These are phyloP conservation scores for Apiospora hydei DNA, from an alignment of 2,329 filamentous ascomycete genomes.

Conservation along the genomic window DNA sequence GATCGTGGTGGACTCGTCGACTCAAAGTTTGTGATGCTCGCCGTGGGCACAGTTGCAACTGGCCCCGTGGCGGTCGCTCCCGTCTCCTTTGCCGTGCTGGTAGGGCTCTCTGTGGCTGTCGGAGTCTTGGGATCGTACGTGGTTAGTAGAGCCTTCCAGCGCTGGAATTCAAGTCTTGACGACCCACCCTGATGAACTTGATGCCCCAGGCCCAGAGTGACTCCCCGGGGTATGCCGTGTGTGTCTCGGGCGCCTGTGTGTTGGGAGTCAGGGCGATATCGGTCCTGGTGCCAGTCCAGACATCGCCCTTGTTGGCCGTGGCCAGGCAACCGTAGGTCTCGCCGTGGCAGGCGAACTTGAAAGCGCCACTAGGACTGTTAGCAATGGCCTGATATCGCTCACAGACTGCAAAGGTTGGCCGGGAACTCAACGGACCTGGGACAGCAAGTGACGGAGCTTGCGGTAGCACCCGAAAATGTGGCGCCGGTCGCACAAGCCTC, in stretches of 20 bases:
- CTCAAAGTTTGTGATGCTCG: neutral
- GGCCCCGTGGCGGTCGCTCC: neutral
- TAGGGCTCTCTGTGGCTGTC: neutral
- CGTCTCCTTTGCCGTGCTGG: constrained; percentile 8
- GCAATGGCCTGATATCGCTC: neutral
- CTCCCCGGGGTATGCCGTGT: neutral
- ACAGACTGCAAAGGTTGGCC: neutral
- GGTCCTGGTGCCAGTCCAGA: constrained; percentile 9
- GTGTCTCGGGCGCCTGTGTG: neutral
- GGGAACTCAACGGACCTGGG: constrained; percentile 3
- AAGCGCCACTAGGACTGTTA: neutral
- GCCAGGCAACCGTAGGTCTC: constrained; percentile 7
- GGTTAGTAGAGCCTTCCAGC: neutral
- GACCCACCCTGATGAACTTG: constrained; percentile 10
- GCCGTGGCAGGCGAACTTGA: constrained; percentile 1
- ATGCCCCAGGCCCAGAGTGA: neutral
- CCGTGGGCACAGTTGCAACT: neutral
- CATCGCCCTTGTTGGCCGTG: neutral
- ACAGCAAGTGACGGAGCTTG: constrained; percentile 21
- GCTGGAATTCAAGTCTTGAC: neutral
- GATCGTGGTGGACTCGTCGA: neutral
- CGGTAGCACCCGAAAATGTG: constrained; percentile 6
- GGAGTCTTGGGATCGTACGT: constrained; percentile 10
- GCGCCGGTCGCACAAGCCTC: constrained; percentile 6
- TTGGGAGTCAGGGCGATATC: constrained; percentile 8